phyloP scores from a whole-genome alignment of 1,139 yeast species.

The Geotrichum citri-aurantii region DNA sequence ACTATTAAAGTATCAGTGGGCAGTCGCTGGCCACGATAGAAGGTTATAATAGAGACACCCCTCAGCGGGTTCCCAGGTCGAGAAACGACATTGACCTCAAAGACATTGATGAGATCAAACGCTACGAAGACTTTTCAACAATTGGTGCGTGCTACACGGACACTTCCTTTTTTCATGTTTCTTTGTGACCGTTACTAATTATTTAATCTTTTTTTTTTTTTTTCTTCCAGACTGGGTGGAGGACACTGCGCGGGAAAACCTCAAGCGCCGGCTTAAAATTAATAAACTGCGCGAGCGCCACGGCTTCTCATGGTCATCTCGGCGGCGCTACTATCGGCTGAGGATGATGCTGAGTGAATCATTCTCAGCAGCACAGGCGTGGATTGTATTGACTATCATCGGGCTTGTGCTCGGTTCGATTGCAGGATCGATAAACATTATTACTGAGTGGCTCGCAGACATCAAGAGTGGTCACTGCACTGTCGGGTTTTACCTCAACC shows the following conservation, averaged over 20 bases:
- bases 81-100: slow-evolving; percentile 17
- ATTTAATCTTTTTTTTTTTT: slow-evolving; percentile 36
- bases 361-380: slow-evolving; percentile 52
- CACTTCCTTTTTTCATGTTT: neutral
- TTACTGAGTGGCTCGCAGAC: slow-evolving; percentile 83
- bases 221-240: slow-evolving; percentile 78
- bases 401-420: slow-evolving; percentile 74
- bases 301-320: slow-evolving; percentile 6
- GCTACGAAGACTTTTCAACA: slow-evolving; percentile 36
- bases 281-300: slow-evolving; percentile 17
- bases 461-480: slow-evolving; percentile 74
- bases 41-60: slow-evolving; percentile 3
- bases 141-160: slow-evolving; percentile 19
- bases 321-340: slow-evolving; percentile 9
- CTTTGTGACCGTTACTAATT: slow-evolving; percentile 36
- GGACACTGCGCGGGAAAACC: slow-evolving; percentile 60
- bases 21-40: slow-evolving; percentile 13
- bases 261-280: slow-evolving; percentile 32
- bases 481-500: slow-evolving; percentile 61
- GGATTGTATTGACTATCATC: slow-evolving; percentile 69
- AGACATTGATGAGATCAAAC: slow-evolving; percentile 29
- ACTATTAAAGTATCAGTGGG: slow-evolving; percentile 4
- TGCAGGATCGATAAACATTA: slow-evolving; percentile 73
- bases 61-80: neutral
- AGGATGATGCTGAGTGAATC: slow-evolving; percentile 16